Evolutionary conservation across 331 rosid species (phyloP).

Genomic region (Stylosanthes scabra): DNA sequence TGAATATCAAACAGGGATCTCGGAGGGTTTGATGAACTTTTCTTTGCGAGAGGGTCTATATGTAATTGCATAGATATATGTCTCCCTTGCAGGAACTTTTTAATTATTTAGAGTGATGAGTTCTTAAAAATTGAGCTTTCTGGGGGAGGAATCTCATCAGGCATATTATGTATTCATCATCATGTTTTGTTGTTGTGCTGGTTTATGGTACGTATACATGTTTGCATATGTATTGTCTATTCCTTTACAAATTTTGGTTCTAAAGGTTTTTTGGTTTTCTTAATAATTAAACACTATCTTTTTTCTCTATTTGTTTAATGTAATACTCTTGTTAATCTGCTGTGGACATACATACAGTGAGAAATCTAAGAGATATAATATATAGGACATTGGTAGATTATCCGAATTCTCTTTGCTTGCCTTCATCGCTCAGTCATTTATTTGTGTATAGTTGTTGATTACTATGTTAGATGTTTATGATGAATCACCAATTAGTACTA

Average conservation of each 20-base stretch:
- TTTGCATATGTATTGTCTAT: neutral
- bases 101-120: too few relatives aligned
- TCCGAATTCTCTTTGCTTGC: conserved; percentile 27
- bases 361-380: conserved; percentile 25
- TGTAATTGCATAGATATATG: too few relatives aligned
- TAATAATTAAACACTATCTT: conserved; percentile 28
- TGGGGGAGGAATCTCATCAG: too few relatives aligned
- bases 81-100: too few relatives aligned
- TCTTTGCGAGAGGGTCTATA: too few relatives aligned
- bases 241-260: conserved; percentile 19
- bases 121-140: too few relatives aligned
- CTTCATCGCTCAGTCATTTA: conserved; percentile 11
- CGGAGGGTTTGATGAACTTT: too few relatives aligned
- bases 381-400: conserved; percentile 39
- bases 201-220: too few relatives aligned
- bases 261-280: neutral
- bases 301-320: neutral
- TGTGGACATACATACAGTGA: neutral
- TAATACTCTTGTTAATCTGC: conserved; percentile 7
- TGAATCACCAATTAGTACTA: neutral
- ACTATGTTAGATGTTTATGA: neutral
- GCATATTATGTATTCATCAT: neutral
- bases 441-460: neutral
- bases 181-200: neutral
- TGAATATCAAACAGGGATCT: too few relatives aligned